Evolutionary conservation across 768 basidiomycete species (phyloP).

Genomic region (Suillus americanus): DNA sequence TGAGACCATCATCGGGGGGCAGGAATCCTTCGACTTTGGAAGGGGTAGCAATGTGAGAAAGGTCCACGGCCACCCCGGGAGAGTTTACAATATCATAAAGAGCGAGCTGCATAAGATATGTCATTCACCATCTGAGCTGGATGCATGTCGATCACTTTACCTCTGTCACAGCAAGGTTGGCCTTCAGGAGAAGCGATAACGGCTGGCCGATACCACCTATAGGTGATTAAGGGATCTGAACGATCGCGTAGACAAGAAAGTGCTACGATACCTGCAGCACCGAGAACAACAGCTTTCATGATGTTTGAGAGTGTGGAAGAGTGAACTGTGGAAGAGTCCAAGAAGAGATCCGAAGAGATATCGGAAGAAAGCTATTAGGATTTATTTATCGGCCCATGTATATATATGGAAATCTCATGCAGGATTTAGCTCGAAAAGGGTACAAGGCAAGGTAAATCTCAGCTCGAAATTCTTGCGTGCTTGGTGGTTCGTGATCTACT

Average conservation of each 20-base stretch:
- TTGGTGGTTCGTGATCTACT: neutral
- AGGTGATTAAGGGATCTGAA: slow-evolving; percentile 6
- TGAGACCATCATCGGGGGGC: slow-evolving; percentile 75
- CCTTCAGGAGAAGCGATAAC: slow-evolving; percentile 87
- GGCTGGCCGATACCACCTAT: slow-evolving; percentile 97
- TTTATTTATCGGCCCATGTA: neutral
- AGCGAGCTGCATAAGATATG: slow-evolving; percentile 52
- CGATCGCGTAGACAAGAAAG: neutral
- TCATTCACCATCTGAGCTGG: slow-evolving; percentile 6
- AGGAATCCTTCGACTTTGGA: slow-evolving; percentile 84
- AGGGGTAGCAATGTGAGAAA: slow-evolving; percentile 90
- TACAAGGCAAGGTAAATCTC: neutral
- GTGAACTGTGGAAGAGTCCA: slow-evolving; percentile 2
- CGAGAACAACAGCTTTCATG: slow-evolving; percentile 89
- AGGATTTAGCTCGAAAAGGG: neutral
- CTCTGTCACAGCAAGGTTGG: slow-evolving; percentile 77
- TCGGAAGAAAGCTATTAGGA: neutral
- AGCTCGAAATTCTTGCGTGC: neutral
- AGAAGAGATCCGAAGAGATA: neutral
- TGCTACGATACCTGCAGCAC: slow-evolving; percentile 74
- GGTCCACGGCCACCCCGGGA: slow-evolving; percentile 95
- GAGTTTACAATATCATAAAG: slow-evolving; percentile 97
- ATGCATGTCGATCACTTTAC: slow-evolving; percentile 34
- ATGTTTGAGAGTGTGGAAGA: slow-evolving; percentile 17
- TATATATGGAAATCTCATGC: neutral